These are phyloP conservation scores for Talaromyces sp. DNA, from an alignment of 2,329 filamentous ascomycete genomes.

Conservation along the genomic window DNA sequence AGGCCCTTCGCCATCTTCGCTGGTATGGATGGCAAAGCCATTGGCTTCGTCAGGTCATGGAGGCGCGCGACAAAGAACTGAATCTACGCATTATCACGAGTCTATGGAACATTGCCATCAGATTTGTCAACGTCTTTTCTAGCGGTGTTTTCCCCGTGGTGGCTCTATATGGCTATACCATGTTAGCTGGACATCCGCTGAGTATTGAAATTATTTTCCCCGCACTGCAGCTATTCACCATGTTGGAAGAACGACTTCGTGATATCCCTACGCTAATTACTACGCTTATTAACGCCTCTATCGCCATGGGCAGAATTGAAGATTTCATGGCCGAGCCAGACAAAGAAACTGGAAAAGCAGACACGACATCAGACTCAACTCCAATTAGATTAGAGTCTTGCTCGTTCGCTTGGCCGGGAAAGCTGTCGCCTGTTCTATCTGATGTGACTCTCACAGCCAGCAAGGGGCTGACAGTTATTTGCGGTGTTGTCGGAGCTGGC, in stretches of 20 bases:
- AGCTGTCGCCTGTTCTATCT: constrained; percentile 50
- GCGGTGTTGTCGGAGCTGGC: constrained; percentile 59
- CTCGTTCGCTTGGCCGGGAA: constrained; percentile 75
- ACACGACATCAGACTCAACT: constrained; percentile 21
- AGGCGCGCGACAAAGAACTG: constrained; percentile 63
- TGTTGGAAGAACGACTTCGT: constrained; percentile 68
- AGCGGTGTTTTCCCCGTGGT: constrained; percentile 73
- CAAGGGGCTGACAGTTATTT: constrained; percentile 54
- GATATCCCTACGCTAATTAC: constrained; percentile 73
- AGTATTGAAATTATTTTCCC: constrained; percentile 82
- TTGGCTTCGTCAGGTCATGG: constrained; percentile 67
- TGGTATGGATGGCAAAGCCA: constrained; percentile 79
- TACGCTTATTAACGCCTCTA: constrained; percentile 72
- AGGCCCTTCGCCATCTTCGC: constrained; percentile 72
- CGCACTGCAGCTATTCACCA: constrained; percentile 71
- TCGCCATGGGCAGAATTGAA: constrained; percentile 76
- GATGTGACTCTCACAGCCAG: constrained; percentile 53
- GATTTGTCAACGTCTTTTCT: constrained; percentile 64
- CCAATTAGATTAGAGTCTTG: constrained; percentile 51
- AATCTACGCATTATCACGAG: constrained; percentile 59
- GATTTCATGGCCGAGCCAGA: constrained; percentile 83
- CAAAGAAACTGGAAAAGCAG: constrained; percentile 59
- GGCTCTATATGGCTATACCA: constrained; percentile 76
- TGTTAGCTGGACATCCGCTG: constrained; percentile 61
- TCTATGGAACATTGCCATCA: constrained; percentile 59